These are phyloP conservation scores for Yamadazyma mexicana DNA, from an alignment of 1,139 yeast species.

Conservation along the genomic window DNA sequence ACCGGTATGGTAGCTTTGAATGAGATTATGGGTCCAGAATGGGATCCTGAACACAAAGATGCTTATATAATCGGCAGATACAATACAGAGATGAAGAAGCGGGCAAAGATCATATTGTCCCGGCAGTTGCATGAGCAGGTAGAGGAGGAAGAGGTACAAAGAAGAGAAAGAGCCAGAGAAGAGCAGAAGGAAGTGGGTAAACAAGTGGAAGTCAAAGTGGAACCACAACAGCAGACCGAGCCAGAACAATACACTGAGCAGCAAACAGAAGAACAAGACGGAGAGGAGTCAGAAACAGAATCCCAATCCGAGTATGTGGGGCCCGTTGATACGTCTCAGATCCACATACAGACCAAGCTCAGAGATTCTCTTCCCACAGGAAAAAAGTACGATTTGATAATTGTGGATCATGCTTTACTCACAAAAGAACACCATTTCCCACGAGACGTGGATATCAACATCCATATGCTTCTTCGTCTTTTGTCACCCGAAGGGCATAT, in stretches of 20 bases:
- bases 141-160: not conserved
- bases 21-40: constrained; percentile 69
- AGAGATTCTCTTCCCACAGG: constrained; percentile 50
- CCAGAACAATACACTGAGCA: too few species aligned
- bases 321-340: constrained; percentile 56
- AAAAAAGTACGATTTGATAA: constrained; percentile 72
- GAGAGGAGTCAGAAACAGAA: constrained; percentile 9
- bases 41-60: constrained; percentile 64
- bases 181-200: constrained; percentile 11
- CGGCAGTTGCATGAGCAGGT: constrained; percentile 61
- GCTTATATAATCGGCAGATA: constrained; percentile 71
- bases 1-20: constrained; percentile 88
- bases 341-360: constrained; percentile 54
- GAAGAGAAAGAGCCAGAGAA: constrained; percentile 12
- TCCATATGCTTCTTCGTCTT: constrained; percentile 60
- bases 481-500: constrained; percentile 78
- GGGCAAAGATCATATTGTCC: constrained; percentile 75
- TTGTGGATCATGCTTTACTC: constrained; percentile 77
- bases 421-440: constrained; percentile 64
- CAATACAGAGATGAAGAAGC: constrained; percentile 64
- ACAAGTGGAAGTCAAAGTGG: constrained; percentile 13
- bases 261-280: too few species aligned
- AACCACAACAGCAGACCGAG: too few species aligned
- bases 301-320: constrained; percentile 48
- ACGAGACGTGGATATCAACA: constrained; percentile 65